A percentile compares a stretch with the other conserved stretches of the same genome.
Conservation (phyloP, 1,139 yeast genomes). For the Arxiozyma slooffiae region DNA sequence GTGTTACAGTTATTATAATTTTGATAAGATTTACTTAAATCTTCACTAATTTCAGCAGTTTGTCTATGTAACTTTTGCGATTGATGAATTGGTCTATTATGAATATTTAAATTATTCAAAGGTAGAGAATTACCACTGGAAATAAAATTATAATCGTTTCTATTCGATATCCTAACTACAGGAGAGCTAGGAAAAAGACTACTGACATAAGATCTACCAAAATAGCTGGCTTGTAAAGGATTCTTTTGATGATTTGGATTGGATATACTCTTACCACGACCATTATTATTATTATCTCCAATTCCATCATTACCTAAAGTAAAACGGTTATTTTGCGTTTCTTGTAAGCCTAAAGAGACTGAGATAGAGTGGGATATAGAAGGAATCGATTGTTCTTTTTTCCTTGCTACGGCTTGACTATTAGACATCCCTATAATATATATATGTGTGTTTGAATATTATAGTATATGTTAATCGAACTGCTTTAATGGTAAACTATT, state of each 20-base stretch:
- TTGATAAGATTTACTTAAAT: conserved; percentile 18
- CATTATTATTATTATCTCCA: neutral
- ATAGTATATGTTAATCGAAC: too few relatives aligned
- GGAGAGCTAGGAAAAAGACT: conserved; percentile 19
- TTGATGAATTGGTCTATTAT: conserved; percentile 23
- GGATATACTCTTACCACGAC: neutral
- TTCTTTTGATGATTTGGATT: neutral
- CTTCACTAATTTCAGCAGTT: conserved; percentile 31
- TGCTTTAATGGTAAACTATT: too few relatives aligned
- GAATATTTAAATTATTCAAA: conserved; percentile 7
- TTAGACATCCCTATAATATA: neutral
- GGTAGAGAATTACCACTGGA: conserved; percentile 7
- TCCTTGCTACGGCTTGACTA: neutral
- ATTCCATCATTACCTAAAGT: neutral
- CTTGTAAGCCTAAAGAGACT: conserved; percentile 24
- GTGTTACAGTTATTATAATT: conserved; percentile 5
- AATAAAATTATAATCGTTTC: conserved; percentile 1
- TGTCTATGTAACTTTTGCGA: conserved; percentile 28
- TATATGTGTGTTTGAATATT: neutral
- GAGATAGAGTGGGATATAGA: conserved; percentile 24
- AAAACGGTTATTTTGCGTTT: conserved; percentile 7
- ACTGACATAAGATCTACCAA: conserved; percentile 33
- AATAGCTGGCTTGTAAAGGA: conserved; percentile 11
- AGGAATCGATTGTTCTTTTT: neutral
- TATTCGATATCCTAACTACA: conserved; percentile 5